Percentiles rank a stretch among this genome's conserved stretches.
Evolutionary conservation across 176 grass and related monocot genomes (phyloP).

Genomic region (Elymus sibiricus): DNA sequence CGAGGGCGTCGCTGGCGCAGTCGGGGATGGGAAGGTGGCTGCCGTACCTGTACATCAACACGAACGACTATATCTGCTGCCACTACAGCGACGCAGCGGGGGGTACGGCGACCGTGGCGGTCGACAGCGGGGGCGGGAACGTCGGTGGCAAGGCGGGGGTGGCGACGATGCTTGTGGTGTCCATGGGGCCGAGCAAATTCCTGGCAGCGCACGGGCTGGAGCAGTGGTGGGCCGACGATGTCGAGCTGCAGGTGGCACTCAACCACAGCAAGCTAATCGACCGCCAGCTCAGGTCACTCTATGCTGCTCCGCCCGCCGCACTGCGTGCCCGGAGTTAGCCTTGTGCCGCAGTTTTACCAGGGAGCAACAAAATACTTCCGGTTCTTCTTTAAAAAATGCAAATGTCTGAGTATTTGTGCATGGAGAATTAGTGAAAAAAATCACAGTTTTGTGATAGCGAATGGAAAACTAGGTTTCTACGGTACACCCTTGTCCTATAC

Average conservation of each 20-base stretch:
- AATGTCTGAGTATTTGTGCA: not conserved
- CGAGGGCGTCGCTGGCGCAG: slow-evolving; percentile 1
- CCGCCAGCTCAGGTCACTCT: slow-evolving; percentile 75
- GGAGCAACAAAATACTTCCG: not conserved
- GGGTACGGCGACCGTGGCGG: slow-evolving; percentile 39
- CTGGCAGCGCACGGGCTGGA: slow-evolving; percentile 71
- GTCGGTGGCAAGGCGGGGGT: not conserved
- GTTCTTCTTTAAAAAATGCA: not conserved
- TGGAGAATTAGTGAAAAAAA: too few species aligned
- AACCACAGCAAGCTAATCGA: slow-evolving; percentile 71
- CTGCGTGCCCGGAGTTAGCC: not conserved
- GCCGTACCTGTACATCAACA: slow-evolving; percentile 83
- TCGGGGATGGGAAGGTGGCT: slow-evolving; percentile 49
- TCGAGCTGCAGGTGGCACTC: slow-evolving; percentile 58
- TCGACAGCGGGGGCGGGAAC: not conserved
- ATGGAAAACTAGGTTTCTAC: too few species aligned
- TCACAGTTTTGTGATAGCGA: too few species aligned
- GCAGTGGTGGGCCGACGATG: slow-evolving; percentile 89
- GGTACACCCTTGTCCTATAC: too few species aligned
- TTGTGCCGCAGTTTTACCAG: not conserved
- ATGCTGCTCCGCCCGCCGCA: slow-evolving; percentile 15
- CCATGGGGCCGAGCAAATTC: slow-evolving; percentile 71
- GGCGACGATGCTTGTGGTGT: slow-evolving; percentile 54
- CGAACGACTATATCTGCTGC: slow-evolving; percentile 83
- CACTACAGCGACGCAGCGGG: slow-evolving; percentile 51